Conservation (phyloP, 1,284 basidiomycete genomes). For the Chalciporus sp. region DNA sequence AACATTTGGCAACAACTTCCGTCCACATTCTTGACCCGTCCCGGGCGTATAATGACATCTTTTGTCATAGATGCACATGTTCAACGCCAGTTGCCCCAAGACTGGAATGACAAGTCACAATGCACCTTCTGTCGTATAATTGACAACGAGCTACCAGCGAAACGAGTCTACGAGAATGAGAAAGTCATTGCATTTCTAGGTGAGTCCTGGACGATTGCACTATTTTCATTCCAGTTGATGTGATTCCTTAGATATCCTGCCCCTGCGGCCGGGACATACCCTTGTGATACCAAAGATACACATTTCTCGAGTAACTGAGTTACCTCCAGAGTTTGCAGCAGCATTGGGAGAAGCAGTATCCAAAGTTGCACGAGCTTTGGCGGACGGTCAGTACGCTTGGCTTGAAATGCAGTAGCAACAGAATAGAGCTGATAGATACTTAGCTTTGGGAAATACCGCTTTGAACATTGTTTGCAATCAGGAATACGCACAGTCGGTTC, state of each 20-base stretch:
- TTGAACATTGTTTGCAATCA: slow-evolving; percentile 79
- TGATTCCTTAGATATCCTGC: slow-evolving; percentile 59
- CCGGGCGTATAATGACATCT: slow-evolving; percentile 65
- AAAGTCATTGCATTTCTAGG: slow-evolving; percentile 72
- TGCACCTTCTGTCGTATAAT: slow-evolving; percentile 72
- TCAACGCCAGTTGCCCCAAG: slow-evolving; percentile 41
- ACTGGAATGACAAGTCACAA: slow-evolving; percentile 46
- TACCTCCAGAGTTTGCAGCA: slow-evolving; percentile 61
- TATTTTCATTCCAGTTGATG: not conserved
- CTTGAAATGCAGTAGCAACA: not conserved
- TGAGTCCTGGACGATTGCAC: slow-evolving; percentile 23
- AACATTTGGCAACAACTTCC: not conserved
- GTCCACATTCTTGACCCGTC: not conserved
- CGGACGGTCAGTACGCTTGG: slow-evolving; percentile 47
- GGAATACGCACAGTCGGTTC: slow-evolving; percentile 79
- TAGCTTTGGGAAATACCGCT: slow-evolving; percentile 65
- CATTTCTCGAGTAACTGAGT: slow-evolving; percentile 60
- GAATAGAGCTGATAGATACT: not conserved
- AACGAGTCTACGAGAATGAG: slow-evolving; percentile 64
- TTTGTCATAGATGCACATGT: slow-evolving; percentile 70
- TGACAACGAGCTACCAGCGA: slow-evolving; percentile 45
- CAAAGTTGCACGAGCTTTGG: slow-evolving; percentile 61
- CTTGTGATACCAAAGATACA: slow-evolving; percentile 72
- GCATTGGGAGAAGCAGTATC: slow-evolving; percentile 61
- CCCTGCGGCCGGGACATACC: slow-evolving; percentile 66